Percentiles rank a stretch among this genome's conserved stretches.
Evolutionary conservation across 140 eudicot genomes (phyloP).

Genomic region (Artemisia princeps): DNA sequence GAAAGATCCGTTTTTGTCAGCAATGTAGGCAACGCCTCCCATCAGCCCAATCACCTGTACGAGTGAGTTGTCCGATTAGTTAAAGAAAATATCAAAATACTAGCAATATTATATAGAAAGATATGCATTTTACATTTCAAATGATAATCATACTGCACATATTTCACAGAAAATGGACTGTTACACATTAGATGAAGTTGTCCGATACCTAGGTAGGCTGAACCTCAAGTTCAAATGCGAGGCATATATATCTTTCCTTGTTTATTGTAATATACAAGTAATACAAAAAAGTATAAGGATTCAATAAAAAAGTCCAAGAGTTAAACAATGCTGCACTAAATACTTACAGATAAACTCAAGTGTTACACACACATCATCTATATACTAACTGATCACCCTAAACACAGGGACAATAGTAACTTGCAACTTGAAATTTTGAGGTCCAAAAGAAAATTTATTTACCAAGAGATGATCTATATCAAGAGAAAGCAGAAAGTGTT

Average conservation of each 20-base stretch:
- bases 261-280: neutral
- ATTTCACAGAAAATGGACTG: neutral
- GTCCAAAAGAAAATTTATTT: conserved; percentile 16
- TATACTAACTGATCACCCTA: neutral
- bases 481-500: no score
- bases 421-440: conserved; percentile 6
- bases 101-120: neutral
- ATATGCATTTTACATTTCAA: conserved; percentile 3
- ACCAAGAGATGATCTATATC: conserved; percentile 2
- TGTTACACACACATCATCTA: no score
- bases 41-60: conserved; percentile 55
- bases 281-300: neutral
- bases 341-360: neutral
- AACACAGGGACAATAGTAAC: conserved; percentile 6
- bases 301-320: conserved; percentile 10
- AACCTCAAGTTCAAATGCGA: conserved; percentile 2
- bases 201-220: conserved; percentile 5
- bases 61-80: conserved; percentile 13
- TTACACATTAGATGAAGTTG: conserved; percentile 1
- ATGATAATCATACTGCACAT: conserved; percentile 17
- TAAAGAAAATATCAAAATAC: neutral
- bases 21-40: conserved; percentile 53
- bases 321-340: neutral
- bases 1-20: conserved; percentile 65
- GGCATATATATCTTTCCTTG: neutral